Base-by-base conservation (phyloP, 345 rosid species). In the Salix caprea region DNA sequence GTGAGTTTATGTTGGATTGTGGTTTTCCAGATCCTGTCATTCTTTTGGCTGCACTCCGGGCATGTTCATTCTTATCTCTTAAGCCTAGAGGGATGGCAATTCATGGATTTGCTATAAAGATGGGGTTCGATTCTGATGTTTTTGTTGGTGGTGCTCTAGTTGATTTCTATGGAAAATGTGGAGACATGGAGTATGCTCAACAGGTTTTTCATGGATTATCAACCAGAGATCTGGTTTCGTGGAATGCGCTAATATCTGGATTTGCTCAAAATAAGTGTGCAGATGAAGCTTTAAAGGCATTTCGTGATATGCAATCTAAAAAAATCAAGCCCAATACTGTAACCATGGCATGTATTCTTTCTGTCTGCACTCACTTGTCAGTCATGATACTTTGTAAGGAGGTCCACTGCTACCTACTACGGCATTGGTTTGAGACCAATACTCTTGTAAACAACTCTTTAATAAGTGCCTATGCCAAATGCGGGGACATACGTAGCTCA, bases 181-280 rank as follows among this genome's bases (percentile, higher is more conserved):
- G 80, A 69, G 81, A 82, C 71, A 77, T 77, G 30, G 56, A 84
- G 44, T 82, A 85, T 64, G 82, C 85, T 66, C 72, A 84, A 77
- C 72, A 79, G 58, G 80, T 65, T 60, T 86, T 86, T 40, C 11
- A 32, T 36, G 56, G 84, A 61, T 75, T 88, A 79, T 69, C 23
- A 23, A 40, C 36, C 16, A 82, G 78, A 78, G 89, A 88, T 77
- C 71, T 84, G 76, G 77, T 88, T 18, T 50, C 85, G 11, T 86
- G 87, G 87, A 88, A 86, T 84, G 84, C 87, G 42, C 73, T 86
- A 34, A 79, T 88, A 75, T 78, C 86, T 24, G 90, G 85, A 70
- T 88, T 74, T 82, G 76, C 84, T 19, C 89, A 81, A 72, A 79
- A 81, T 37, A 81, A 77, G 54, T 70, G 42, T 71, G 60, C 66